Evolutionary conservation across 2,329 filamentous ascomycete genomes (phyloP), one percentile per base, ranked within the genome.

Genomic region (Dactylellina haptotyla): DNA sequence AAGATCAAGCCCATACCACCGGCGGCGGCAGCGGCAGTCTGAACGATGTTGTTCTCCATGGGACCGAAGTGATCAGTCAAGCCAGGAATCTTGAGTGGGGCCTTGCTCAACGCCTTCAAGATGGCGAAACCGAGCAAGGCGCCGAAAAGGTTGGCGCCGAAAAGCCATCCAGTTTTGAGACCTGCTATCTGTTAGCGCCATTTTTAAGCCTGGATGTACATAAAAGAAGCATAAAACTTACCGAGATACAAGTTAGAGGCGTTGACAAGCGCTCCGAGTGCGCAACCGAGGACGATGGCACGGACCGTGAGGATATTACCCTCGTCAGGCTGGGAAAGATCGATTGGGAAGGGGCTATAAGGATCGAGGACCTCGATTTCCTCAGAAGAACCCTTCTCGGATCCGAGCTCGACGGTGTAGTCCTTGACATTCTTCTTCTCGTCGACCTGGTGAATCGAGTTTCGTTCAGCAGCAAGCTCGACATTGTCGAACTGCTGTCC

Each of bases 221-320:
- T n/a, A 16, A n/a, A 12, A 46, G 14, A 26, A 39, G 75, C 57
- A 76, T 43, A 39, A 28, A 50, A 61, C 70, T 28, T 53, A 82
- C 86, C 86, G 18, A 88, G 83, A 76, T 88, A 88, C 46, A 88
- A 82, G 77, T 88, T 88, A 66, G 86, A 88, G 10, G 86, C 85
- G 76, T 87, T 87, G 76, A 88, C 86, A 6, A 88, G 82, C 6
- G 84, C 85, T 48, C 87, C 87, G 30, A 87, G 84, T 43, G 85
- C 77, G 61, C 85, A 83, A 48, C 87, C 87, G 34, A 86, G 80
- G 34, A 87, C 61, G 18, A 88, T 80, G 16, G 87, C 86, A 46
- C 87, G 84, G 30, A 85, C 77, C 4, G 86, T 88, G 51, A 88
- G 77, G 48, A 87, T 85, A 74, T 82, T 80, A 14, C 37, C 58